phyloP scores from a whole-genome alignment of 768 basidiomycete genomes.

The Leccinum sublutescens region DNA sequence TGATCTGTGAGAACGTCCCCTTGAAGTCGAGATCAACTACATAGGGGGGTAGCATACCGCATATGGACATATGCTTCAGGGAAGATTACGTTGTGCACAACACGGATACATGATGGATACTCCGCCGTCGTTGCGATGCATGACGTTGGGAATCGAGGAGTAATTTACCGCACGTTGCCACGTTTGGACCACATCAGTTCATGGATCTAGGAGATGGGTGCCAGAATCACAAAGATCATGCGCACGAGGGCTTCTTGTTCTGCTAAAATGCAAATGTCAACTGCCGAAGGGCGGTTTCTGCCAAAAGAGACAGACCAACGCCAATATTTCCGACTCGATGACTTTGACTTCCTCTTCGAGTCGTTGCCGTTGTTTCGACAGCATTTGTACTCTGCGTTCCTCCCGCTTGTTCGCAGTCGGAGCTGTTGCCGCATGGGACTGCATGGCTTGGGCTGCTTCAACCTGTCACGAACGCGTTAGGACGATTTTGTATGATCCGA shows the following conservation, averaged over 20 bases:
- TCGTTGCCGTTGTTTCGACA: conserved; percentile 64
- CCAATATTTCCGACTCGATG: conserved; percentile 61
- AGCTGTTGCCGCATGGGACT: conserved; percentile 44
- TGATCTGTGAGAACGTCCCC: too few species aligned
- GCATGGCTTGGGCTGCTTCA: conserved; percentile 46
- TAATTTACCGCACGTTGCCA: neutral
- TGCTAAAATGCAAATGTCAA: conserved; percentile 20
- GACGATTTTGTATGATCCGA: neutral
- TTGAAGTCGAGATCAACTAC: too few species aligned
- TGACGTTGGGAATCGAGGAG: neutral
- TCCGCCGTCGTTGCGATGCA: neutral
- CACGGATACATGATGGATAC: neutral
- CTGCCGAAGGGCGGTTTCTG: neutral
- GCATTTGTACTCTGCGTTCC: conserved; percentile 59
- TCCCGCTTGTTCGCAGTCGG: conserved; percentile 64
- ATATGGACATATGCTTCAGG: neutral
- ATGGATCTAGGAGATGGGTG: neutral
- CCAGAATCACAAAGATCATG: neutral
- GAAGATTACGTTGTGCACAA: neutral
- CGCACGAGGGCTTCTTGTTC: conserved; percentile 14
- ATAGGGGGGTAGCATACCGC: neutral
- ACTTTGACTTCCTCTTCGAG: conserved; percentile 61
- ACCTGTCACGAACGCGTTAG: conserved; percentile 37
- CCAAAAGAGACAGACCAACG: conserved; percentile 40
- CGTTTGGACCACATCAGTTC: neutral